Conservation (phyloP, 805 yeast genomes). For the Lachancea kluyveri region DNA sequence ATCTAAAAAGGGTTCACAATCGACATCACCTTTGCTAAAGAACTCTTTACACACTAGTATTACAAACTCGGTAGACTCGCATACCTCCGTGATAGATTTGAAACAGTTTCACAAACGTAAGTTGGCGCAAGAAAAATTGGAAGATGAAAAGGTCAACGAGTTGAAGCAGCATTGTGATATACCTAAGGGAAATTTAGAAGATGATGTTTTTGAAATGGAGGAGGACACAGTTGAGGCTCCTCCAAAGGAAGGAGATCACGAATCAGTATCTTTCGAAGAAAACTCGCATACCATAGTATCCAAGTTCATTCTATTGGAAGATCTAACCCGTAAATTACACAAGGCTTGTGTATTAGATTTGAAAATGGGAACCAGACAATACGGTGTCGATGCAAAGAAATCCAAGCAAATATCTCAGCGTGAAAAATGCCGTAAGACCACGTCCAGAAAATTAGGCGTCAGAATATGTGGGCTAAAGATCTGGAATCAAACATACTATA, state of each 20-base stretch:
- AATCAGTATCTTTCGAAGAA: conserved; percentile 21
- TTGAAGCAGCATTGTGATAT: conserved; percentile 1
- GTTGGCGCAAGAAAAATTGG: conserved; percentile 17
- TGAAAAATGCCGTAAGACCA: conserved; percentile 73
- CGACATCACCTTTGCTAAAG: conserved; percentile 17
- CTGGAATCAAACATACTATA: conserved; percentile 53
- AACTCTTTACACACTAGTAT: conserved; percentile 20
- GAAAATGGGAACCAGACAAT: conserved; percentile 98
- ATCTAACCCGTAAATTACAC: conserved; percentile 73
- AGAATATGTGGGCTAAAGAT: conserved; percentile 94
- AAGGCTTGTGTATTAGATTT: conserved; percentile 90
- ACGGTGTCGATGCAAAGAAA: conserved; percentile 83
- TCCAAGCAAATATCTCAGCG: conserved; percentile 75
- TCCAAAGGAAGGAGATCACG: conserved; percentile 9
- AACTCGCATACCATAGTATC: conserved; percentile 29
- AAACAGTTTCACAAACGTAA: conserved; percentile 26
- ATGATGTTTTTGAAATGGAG: conserved; percentile 16
- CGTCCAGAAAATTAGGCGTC: conserved; percentile 78
- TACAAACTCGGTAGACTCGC: conserved; percentile 24
- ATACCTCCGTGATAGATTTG: conserved; percentile 28
- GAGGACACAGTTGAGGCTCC: conserved; percentile 9
- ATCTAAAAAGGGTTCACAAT: too few species aligned
- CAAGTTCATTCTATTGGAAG: conserved; percentile 82
- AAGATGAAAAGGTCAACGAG: conserved; percentile 3
- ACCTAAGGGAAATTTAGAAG: conserved; percentile 6